phyloP scores from a whole-genome alignment of 495 filamentous ascomycete species.

The Trypethelium eluteriae region DNA sequence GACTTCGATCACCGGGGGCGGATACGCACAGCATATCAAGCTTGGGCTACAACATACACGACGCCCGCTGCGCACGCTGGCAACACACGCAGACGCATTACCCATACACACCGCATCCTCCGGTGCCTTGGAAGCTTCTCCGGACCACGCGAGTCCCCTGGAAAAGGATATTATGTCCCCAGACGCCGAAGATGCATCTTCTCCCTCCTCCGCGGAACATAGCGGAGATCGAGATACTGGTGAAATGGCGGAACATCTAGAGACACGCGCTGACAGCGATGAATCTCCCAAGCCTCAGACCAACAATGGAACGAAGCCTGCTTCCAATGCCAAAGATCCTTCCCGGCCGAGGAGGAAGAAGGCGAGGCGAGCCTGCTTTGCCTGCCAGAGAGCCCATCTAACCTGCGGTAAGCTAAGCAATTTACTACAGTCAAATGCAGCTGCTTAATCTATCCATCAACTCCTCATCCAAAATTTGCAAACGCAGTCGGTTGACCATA shows the following conservation, averaged over 20 bases:
- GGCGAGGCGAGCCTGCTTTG: constrained; percentile 88
- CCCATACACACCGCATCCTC: constrained; percentile 6
- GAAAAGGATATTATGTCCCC: constrained; percentile 45
- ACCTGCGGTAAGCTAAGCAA: constrained; percentile 75
- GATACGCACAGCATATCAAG: constrained; percentile 3
- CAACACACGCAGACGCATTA: neutral
- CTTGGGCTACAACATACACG: constrained; percentile 10
- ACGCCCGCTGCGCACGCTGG: neutral
- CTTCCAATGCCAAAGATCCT: constrained; percentile 69
- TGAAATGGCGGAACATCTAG: constrained; percentile 51
- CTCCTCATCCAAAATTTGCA: neutral
- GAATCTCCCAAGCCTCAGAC: constrained; percentile 41
- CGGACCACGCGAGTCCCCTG: constrained; percentile 3
- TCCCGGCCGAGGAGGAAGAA: constrained; percentile 87
- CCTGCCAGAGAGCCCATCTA: constrained; percentile 93
- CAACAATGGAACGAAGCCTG: constrained; percentile 50
- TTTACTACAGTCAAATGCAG: neutral
- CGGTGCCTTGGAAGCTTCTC: constrained; percentile 7
- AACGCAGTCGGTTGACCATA: neutral
- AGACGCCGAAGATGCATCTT: constrained; percentile 45
- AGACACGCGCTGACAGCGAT: constrained; percentile 50
- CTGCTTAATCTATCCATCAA: neutral
- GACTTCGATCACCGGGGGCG: neutral
- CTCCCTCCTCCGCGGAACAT: constrained; percentile 39
- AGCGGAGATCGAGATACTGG: constrained; percentile 43